phyloP scores from a whole-genome alignment of 2,329 filamentous ascomycete species.

The Fusarium palustre region DNA sequence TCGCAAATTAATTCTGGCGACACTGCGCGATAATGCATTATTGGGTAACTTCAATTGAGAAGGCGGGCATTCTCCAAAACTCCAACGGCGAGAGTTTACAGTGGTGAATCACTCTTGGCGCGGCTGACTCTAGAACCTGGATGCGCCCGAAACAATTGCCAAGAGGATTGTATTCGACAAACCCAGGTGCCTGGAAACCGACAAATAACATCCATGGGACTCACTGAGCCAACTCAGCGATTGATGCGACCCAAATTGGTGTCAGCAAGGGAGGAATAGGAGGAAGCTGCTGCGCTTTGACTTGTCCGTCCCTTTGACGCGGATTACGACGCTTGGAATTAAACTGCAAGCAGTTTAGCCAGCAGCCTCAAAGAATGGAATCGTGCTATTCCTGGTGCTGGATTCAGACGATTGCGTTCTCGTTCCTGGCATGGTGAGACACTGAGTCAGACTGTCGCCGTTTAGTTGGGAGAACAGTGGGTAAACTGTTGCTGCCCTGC shows the following conservation, averaged over 20 bases:
- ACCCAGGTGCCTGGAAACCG: not conserved
- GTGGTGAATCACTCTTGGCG: not conserved
- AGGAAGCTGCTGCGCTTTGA: not conserved
- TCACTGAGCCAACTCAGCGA: not conserved
- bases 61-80: not conserved
- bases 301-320: not conserved
- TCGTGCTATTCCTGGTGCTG: not conserved
- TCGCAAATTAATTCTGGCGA: not conserved
- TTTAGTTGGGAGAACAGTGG: not conserved
- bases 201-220: not conserved
- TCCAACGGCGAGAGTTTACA: not conserved
- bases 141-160: not conserved
- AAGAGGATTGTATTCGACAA: not conserved
- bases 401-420: slow-evolving; percentile 8
- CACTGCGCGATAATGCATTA: not conserved
- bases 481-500: slow-evolving; percentile 21
- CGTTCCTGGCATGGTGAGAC: slow-evolving; percentile 25
- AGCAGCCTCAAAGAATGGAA: slow-evolving; percentile 6
- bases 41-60: not conserved
- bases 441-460: not conserved
- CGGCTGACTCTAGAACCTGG: not conserved
- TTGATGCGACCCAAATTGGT: not conserved
- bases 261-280: slow-evolving; percentile 4
- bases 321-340: not conserved
- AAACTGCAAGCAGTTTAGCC: slow-evolving; percentile 16